Evolutionary conservation across 495 filamentous ascomycete species (phyloP).

Genomic region (Lepidopterella palustris): DNA sequence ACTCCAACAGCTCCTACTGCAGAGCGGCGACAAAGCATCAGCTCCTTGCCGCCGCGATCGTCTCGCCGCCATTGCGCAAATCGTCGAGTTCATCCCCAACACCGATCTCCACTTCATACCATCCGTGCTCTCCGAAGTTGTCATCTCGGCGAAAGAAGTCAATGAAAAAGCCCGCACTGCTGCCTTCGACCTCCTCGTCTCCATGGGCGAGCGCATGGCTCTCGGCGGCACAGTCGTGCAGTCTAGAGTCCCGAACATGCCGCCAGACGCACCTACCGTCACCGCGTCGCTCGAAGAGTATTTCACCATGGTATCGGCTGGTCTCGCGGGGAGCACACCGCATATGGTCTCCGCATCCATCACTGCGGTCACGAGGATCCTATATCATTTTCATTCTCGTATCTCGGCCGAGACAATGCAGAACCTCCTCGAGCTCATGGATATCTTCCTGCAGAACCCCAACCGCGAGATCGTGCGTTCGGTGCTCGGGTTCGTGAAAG

Average conservation of each 20-base stretch:
- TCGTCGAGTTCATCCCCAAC: conserved; percentile 69
- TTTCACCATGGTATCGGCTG: conserved; percentile 96
- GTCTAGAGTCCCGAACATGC: conserved; percentile 78
- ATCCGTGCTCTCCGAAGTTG: conserved; percentile 81
- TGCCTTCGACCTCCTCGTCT: conserved; percentile 84
- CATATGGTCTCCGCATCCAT: conserved; percentile 95
- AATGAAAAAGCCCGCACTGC: conserved; percentile 86
- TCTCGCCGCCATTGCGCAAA: conserved; percentile 68
- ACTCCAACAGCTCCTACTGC: conserved; percentile 70
- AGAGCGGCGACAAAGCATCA: conserved; percentile 71
- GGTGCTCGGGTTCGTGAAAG: conserved; percentile 93
- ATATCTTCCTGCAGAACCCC: conserved; percentile 87
- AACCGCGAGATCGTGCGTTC: conserved; percentile 93
- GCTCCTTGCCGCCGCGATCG: conserved; percentile 75
- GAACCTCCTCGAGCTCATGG: conserved; percentile 85
- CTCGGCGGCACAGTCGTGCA: conserved; percentile 73
- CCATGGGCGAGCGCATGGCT: conserved; percentile 75
- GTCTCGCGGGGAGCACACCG: conserved; percentile 80
- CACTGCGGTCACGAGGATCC: conserved; percentile 80
- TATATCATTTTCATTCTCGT: conserved; percentile 72
- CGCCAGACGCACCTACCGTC: conserved; percentile 66
- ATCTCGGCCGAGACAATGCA: conserved; percentile 53
- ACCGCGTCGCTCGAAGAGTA: conserved; percentile 83
- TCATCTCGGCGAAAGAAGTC: conserved; percentile 91
- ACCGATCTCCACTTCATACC: conserved; percentile 86